A percentile compares a stretch with the other conserved stretches of the same genome.
Evolutionary conservation across 202 grass and related monocot species (phyloP).

Genomic region (Sporobolus alterniflorus): DNA sequence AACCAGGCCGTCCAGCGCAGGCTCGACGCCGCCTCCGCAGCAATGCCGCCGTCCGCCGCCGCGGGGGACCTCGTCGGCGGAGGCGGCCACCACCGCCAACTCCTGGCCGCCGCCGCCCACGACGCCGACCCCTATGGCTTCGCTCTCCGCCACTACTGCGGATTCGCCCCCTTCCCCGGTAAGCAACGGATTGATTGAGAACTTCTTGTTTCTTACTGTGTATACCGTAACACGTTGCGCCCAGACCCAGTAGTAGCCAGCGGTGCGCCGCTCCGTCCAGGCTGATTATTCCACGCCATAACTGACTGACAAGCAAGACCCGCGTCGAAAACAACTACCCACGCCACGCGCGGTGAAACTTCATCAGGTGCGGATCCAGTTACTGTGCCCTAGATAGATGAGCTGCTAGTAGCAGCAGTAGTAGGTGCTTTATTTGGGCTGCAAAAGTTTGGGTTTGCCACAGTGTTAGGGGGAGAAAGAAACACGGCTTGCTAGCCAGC

Average conservation of each 20-base stretch:
- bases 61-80: background rate
- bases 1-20: slow-evolving; percentile 68
- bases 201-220: too few relatives aligned
- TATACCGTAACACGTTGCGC: too few relatives aligned
- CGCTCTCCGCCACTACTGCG: slow-evolving; percentile 37
- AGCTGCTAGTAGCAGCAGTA: background rate
- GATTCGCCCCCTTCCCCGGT: slow-evolving; percentile 26
- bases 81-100: background rate
- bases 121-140: slow-evolving; percentile 31
- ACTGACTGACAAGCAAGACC: background rate
- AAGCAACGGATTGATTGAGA: background rate
- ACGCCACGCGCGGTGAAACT: background rate
- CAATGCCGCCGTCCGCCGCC: slow-evolving; percentile 4
- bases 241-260: too few relatives aligned
- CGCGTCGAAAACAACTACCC: background rate
- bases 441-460: too few relatives aligned
- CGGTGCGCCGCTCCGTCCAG: background rate
- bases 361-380: background rate
- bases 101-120: background rate
- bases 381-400: background rate
- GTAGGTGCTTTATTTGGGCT: background rate
- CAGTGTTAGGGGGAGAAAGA: background rate
- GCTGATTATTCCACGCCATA: background rate
- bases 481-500: too few relatives aligned
- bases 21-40: slow-evolving; percentile 26